These are phyloP conservation scores for Cordia subcordata DNA, from an alignment of 257 asterid genomes.

Conservation along the genomic window DNA sequence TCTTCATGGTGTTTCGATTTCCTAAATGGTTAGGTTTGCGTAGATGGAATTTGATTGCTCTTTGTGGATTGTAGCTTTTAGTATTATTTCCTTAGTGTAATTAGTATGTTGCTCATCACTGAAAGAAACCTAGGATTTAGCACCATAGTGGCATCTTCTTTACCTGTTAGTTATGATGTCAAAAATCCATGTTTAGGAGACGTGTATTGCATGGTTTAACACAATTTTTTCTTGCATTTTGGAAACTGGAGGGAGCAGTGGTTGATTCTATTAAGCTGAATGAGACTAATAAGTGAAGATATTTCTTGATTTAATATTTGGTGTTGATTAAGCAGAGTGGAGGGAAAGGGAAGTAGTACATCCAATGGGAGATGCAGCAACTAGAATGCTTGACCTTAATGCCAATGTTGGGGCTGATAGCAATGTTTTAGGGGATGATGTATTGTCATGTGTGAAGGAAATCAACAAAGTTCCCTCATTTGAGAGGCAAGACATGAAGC, in stretches of 20 bases:
- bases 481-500: constrained; percentile 22
- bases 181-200: background rate
- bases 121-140: too few species aligned
- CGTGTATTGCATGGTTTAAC: background rate
- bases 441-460: constrained; percentile 23
- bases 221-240: background rate
- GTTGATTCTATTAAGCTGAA: background rate
- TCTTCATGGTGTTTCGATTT: background rate
- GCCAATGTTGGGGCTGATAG: constrained; percentile 27
- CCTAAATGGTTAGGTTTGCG: constrained; percentile 2
- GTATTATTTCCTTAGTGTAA: background rate
- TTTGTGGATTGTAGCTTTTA: background rate
- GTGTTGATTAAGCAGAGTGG: constrained; percentile 45
- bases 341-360: constrained; percentile 16
- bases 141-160: background rate
- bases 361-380: constrained; percentile 18
- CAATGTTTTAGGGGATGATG: constrained; percentile 19
- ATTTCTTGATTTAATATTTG: background rate
- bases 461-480: constrained; percentile 13
- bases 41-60: background rate
- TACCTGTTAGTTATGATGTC: background rate
- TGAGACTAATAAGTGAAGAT: background rate
- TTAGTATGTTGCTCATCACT: background rate
- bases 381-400: constrained; percentile 52
- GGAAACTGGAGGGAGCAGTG: background rate